Evolutionary conservation across 208 protist genomes (phyloP).

Genomic region (Wallacemonas sp.): DNA sequence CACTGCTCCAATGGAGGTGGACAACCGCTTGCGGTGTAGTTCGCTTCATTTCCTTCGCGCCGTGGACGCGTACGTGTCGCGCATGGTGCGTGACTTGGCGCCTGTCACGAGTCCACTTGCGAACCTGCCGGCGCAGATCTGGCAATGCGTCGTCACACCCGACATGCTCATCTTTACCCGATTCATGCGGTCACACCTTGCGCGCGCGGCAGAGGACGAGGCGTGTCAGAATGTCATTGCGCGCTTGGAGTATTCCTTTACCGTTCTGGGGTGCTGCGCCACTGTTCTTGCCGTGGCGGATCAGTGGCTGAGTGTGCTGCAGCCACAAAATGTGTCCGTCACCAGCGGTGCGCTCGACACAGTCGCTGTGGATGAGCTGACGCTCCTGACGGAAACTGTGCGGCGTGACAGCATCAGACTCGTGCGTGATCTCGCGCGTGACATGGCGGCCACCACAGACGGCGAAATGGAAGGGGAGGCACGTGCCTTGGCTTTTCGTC

Average conservation of each 20-base stretch:
- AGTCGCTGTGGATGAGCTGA: conserved; percentile 5
- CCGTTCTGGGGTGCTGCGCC: conserved; percentile 2
- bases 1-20: conserved; percentile 1
- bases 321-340: background rate
- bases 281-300: conserved; percentile 27
- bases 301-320: conserved; percentile 29
- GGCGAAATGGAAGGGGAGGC: background rate
- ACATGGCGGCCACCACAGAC: background rate
- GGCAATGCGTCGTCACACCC: conserved; percentile 5
- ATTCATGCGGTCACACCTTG: background rate
- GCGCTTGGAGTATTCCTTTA: background rate
- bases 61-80: conserved; percentile 55
- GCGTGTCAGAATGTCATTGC: background rate
- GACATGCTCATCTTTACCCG: conserved; percentile 1
- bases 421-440: background rate
- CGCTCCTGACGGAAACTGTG: conserved; percentile 2
- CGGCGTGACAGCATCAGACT: conserved; percentile 20
- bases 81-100: conserved; percentile 18
- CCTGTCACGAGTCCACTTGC: background rate
- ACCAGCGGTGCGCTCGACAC: background rate
- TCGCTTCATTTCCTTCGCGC: conserved; percentile 50
- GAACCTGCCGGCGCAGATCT: background rate
- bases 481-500: background rate
- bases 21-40: background rate
- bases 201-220: background rate